These are phyloP conservation scores for Murraya koenigii DNA, from an alignment of 345 rosid genomes.

Conservation along the genomic window DNA sequence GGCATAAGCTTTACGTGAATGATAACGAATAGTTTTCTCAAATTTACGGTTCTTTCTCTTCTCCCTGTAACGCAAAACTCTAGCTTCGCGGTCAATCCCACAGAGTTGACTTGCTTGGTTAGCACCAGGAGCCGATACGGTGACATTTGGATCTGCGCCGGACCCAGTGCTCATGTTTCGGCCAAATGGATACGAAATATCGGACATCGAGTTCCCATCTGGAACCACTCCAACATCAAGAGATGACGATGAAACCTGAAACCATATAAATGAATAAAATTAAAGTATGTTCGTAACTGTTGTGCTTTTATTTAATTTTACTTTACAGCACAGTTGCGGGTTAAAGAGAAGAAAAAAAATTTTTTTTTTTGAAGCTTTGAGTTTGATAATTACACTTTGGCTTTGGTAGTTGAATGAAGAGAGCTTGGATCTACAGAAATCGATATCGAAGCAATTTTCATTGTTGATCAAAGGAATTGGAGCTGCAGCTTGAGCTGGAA, in stretches of 20 bases:
- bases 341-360: neutral
- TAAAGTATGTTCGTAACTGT: neutral
- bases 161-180: constrained; percentile 22
- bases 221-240: constrained; percentile 87
- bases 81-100: constrained; percentile 79
- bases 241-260: constrained; percentile 84
- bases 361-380: neutral
- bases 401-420: constrained; percentile 45
- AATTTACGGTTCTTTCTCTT: constrained; percentile 93
- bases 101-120: constrained; percentile 37
- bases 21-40: constrained; percentile 95
- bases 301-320: neutral
- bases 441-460: constrained; percentile 51
- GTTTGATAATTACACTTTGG: constrained; percentile 45
- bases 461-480: constrained; percentile 35
- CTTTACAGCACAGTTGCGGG: no score
- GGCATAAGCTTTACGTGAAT: constrained; percentile 90
- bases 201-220: constrained; percentile 61
- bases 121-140: constrained; percentile 19
- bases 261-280: neutral
- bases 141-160: constrained; percentile 22
- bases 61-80: constrained; percentile 93
- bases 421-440: constrained; percentile 56
- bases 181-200: constrained; percentile 53
- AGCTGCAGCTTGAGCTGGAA: neutral